phyloP scores from a whole-genome alignment of 768 basidiomycete species.

The Dacryopinax primogenitus region DNA sequence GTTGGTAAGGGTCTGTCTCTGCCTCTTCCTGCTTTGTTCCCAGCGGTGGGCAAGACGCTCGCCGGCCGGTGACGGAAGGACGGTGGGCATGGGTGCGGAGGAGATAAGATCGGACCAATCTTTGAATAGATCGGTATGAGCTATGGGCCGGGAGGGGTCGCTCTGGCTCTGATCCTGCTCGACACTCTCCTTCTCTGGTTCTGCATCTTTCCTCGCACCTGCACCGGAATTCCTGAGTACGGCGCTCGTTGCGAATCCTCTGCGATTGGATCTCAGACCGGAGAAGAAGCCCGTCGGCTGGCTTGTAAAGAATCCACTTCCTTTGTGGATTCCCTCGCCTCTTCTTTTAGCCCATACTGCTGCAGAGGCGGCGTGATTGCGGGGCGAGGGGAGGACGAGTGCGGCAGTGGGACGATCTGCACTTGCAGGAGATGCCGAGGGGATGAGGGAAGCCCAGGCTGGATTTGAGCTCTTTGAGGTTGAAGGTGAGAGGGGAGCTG shows the following conservation, averaged over 20 bases:
- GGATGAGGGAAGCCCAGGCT: neutral
- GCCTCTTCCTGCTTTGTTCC: neutral
- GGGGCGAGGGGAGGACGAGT: neutral
- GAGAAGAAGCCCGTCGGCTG: conserved; percentile 2
- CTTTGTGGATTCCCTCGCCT: neutral
- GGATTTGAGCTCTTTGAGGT: too few relatives aligned
- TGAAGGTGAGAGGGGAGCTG: neutral
- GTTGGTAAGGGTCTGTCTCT: conserved; percentile 49
- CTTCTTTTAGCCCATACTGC: neutral
- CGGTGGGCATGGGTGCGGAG: neutral
- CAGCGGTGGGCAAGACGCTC: neutral
- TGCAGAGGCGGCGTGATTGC: neutral
- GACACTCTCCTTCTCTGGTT: too few relatives aligned
- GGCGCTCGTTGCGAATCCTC: neutral
- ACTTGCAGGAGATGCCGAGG: neutral
- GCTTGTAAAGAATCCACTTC: neutral
- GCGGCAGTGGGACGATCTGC: neutral
- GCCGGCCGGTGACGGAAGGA: neutral
- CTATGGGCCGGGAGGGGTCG: neutral
- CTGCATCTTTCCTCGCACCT: too few relatives aligned
- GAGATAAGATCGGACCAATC: neutral
- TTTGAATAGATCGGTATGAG: neutral
- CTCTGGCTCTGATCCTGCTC: neutral
- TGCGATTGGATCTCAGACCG: neutral
- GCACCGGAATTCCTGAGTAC: neutral